phyloP scores from a whole-genome alignment of 495 filamentous ascomycete species.

The Amorphotheca resinae region DNA sequence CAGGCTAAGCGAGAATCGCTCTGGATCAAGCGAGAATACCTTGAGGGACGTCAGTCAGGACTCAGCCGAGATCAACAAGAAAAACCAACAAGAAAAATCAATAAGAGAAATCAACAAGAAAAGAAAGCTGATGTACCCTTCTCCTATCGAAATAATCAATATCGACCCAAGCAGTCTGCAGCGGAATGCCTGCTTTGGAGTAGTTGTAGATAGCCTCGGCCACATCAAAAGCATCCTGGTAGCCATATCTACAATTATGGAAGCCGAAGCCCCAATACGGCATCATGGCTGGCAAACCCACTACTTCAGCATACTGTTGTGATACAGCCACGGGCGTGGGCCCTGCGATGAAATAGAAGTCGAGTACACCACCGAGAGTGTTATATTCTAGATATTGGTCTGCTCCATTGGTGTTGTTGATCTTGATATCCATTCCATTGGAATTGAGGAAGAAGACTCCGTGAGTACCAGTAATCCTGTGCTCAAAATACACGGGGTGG shows the following conservation, averaged over 20 bases:
- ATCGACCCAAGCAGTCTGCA: conserved; percentile 87
- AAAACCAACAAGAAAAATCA: too few relatives aligned
- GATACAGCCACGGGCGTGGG: conserved; percentile 59
- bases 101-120: not conserved
- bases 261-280: conserved; percentile 80
- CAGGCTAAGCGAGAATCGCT: conserved; percentile 53
- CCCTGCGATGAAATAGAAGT: conserved; percentile 76
- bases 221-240: conserved; percentile 62
- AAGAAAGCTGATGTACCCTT: conserved; percentile 22
- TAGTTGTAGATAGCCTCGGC: conserved; percentile 77
- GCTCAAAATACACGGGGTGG: conserved; percentile 79
- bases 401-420: conserved; percentile 47
- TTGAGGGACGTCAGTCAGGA: too few relatives aligned
- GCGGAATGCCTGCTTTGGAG: conserved; percentile 56
- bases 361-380: conserved; percentile 64
- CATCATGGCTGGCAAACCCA: conserved; percentile 62
- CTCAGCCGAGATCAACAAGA: too few relatives aligned
- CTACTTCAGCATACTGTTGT: conserved; percentile 59
- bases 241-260: conserved; percentile 77
- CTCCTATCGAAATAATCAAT: conserved; percentile 68
- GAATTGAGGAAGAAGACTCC: conserved; percentile 75
- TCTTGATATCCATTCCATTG: conserved; percentile 81
- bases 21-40: conserved; percentile 65
- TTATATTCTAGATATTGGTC: conserved; percentile 80
- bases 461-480: conserved; percentile 57